Evolutionary conservation across 345 rosid species (phyloP), one percentile per base, ranked within the genome.

Genomic region (Clausena lansium): DNA sequence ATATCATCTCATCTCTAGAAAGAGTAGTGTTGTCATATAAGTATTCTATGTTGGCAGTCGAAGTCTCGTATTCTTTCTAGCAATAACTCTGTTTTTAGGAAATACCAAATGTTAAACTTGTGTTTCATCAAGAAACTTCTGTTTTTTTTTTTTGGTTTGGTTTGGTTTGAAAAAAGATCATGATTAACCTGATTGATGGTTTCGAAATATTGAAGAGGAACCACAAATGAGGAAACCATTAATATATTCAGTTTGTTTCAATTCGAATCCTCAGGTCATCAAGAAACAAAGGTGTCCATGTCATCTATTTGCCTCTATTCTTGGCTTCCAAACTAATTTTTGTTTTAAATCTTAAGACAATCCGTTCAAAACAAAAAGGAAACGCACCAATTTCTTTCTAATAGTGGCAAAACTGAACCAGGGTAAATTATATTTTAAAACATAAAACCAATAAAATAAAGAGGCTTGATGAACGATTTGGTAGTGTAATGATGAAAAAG

Each of bases 191-290:
- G 35, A 20, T 41, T 11, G 71, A 69, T 27, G 59, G 57, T 9
- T 15, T 70, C 6, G 22, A 69, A 45, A 68, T 45, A 24, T 27
- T 47, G 73, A 27, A 4, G 28, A 27, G 4, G 3, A 33, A 8
- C 73, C 57, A 7, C 58, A 25, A 6, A n/a, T 4, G 32, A 67
- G 20, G 15, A 45, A 39, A 24, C 35, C n/a, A 19, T 57, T 69
- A 45, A 47, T 70, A n/a, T 70, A n/a, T 27, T 19, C 74, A 69
- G 72, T 45, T 25, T 47, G 74, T 47, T 52, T 70, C 20, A 9
- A 50, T 28, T 70, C 9, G 17, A 24, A 70, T 19, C 20, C 27
- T 70, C 19, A 17, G 39, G 24, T 30, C 30, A 11, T 10, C 11
- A 71, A 54, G 28, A 33, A 72, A 35, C 11, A n/a, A 22, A 10